phyloP scores from a whole-genome alignment of 495 filamentous ascomycete species.

The Pseudoneurospora amorphoporcata region DNA sequence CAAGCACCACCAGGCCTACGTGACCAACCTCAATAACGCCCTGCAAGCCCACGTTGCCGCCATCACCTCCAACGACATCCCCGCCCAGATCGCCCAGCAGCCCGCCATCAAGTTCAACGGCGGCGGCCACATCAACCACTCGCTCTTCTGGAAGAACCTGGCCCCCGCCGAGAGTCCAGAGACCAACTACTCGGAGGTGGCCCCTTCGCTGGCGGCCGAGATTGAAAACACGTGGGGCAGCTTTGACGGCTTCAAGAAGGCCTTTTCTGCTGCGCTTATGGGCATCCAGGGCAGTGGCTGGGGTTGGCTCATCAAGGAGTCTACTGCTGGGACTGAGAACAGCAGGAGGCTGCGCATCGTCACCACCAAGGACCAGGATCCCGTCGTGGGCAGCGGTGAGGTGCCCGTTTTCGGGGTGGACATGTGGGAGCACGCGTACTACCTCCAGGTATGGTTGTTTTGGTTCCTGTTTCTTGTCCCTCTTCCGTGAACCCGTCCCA shows the following conservation, averaged over 20 bases:
- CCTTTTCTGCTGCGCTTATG: conserved; percentile 62
- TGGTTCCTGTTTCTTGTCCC: conserved; percentile 54
- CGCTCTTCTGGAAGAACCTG: conserved; percentile 88
- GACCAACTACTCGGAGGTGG: conserved; percentile 46
- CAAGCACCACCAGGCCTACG: conserved; percentile 66
- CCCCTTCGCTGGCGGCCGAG: conserved; percentile 47
- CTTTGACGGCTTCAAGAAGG: conserved; percentile 61
- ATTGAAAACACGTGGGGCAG: conserved; percentile 58
- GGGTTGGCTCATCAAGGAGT: conserved; percentile 85
- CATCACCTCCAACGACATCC: conserved; percentile 31
- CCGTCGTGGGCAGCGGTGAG: conserved; percentile 79
- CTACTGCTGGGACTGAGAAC: conserved; percentile 42
- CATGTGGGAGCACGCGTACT: conserved; percentile 74
- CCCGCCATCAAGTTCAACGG: conserved; percentile 81
- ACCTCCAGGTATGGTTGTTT: conserved; percentile 67
- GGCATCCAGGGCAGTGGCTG: conserved; percentile 53
- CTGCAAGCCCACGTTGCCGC: conserved; percentile 44
- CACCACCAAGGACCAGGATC: conserved; percentile 87
- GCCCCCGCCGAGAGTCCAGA: conserved; percentile 58
- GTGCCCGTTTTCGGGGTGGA: conserved; percentile 84
- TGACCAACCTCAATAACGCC: conserved; percentile 58
- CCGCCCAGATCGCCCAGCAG: conserved; percentile 64
- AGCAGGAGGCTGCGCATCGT: conserved; percentile 63
- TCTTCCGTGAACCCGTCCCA: conserved; percentile 1
- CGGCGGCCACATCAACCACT: conserved; percentile 87